Percentiles rank a stretch among this genome's conserved stretches.
phyloP scores from a whole-genome alignment of 768 basidiomycete genomes.

The Fistulinella prunicolor region DNA sequence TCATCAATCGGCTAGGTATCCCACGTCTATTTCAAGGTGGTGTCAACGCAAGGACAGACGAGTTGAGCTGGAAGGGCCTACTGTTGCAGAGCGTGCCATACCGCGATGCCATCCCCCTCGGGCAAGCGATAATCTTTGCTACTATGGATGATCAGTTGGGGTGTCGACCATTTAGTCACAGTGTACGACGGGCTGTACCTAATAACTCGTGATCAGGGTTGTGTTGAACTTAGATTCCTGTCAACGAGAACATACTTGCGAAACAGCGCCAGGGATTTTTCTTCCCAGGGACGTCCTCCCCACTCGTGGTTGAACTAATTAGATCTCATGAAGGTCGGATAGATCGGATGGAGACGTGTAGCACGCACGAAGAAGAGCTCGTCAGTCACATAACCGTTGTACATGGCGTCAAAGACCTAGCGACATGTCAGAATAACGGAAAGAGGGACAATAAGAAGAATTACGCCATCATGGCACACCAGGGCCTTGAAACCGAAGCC shows the following conservation, averaged over 20 bases:
- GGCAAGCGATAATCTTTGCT: constrained; percentile 88
- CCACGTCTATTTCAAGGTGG: constrained; percentile 45
- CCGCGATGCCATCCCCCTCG: constrained; percentile 79
- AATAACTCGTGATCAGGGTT: neutral
- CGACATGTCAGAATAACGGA: neutral
- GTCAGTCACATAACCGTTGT: constrained; percentile 87
- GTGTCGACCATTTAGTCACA: constrained; percentile 82
- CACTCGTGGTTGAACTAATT: constrained; percentile 81
- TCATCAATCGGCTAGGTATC: constrained; percentile 71
- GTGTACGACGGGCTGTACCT: constrained; percentile 81
- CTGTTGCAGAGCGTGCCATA: constrained; percentile 86
- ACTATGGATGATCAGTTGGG: constrained; percentile 80
- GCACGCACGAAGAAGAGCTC: constrained; percentile 82
- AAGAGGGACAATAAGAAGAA: constrained; percentile 13
- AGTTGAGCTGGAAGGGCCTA: constrained; percentile 33
- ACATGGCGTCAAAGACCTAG: constrained; percentile 71
- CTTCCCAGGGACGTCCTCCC: constrained; percentile 79
- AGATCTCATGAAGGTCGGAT: neutral
- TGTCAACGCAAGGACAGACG: neutral
- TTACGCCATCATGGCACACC: constrained; percentile 88
- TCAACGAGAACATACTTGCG: constrained; percentile 45
- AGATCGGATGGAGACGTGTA: neutral
- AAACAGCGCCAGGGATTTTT: constrained; percentile 49
- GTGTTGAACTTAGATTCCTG: neutral
- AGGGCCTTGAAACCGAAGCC: constrained; percentile 89